Conservation (phyloP, 1,284 basidiomycete species). For the Irpex lacteus region DNA sequence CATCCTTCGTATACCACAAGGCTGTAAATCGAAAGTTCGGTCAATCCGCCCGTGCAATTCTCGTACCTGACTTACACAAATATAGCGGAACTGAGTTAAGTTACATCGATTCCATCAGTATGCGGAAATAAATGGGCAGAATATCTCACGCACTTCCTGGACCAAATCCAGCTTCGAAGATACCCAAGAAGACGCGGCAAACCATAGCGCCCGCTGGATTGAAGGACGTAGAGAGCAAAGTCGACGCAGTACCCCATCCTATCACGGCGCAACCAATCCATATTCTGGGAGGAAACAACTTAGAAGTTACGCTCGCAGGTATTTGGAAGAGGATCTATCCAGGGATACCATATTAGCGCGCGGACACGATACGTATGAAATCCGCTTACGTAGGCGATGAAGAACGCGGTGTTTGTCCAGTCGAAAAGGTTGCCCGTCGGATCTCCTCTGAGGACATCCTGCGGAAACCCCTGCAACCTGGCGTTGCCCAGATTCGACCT, state of each 20-base stretch:
- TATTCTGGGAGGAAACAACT: slow-evolving; percentile 60
- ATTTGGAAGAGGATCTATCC: slow-evolving; percentile 67
- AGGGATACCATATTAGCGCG: neutral
- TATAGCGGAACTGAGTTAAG: slow-evolving; percentile 54
- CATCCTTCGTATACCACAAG: slow-evolving; percentile 71
- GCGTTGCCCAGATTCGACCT: slow-evolving; percentile 77
- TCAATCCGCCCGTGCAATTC: neutral
- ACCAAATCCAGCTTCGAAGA: slow-evolving; percentile 74
- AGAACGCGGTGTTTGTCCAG: slow-evolving; percentile 75
- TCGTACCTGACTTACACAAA: slow-evolving; percentile 47
- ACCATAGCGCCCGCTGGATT: slow-evolving; percentile 56
- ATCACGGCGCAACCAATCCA: slow-evolving; percentile 68
- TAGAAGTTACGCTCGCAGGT: slow-evolving; percentile 65
- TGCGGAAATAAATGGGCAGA: neutral
- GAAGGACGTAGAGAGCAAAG: slow-evolving; percentile 61
- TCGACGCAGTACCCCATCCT: slow-evolving; percentile 70
- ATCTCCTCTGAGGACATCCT: slow-evolving; percentile 65
- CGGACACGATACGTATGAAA: neutral
- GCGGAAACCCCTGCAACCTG: slow-evolving; percentile 63
- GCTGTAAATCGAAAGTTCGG: slow-evolving; percentile 37
- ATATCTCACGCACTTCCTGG: slow-evolving; percentile 42
- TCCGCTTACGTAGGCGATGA: slow-evolving; percentile 64
- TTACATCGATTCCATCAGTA: neutral
- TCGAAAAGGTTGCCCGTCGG: slow-evolving; percentile 64
- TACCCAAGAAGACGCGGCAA: slow-evolving; percentile 59